Evolutionary conservation across 192 early-diverging fungal species (phyloP).

Genomic region (Backusella tuberculispora): DNA sequence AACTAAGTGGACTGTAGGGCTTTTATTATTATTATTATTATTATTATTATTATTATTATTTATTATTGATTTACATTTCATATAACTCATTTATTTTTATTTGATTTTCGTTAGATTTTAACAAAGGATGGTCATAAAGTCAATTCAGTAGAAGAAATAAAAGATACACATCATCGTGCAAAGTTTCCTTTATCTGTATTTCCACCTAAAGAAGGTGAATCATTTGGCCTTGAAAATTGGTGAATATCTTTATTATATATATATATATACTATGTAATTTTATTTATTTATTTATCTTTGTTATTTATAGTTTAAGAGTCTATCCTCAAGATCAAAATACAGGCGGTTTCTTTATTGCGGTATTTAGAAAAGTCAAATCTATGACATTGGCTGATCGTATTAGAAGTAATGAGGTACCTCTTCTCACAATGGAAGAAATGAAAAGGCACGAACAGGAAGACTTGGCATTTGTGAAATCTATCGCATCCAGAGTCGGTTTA

Average conservation of each 20-base stretch:
- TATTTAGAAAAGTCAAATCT: constrained; percentile 85
- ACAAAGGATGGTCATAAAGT: constrained; percentile 66
- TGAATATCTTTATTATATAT: neutral
- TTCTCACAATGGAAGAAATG: constrained; percentile 18
- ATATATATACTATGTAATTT: neutral
- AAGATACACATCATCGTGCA: constrained; percentile 37
- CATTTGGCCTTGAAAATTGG: constrained; percentile 49
- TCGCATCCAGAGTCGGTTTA: constrained; percentile 18
- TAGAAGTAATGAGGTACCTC: neutral
- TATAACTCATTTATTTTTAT: neutral
- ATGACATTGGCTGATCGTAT: constrained; percentile 59
- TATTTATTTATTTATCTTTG: constrained; percentile 18
- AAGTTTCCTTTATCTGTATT: constrained; percentile 64
- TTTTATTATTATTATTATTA: no score
- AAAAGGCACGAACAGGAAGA: constrained; percentile 34
- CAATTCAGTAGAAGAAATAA: constrained; percentile 53
- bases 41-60: constrained; percentile 52
- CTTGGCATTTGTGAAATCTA: neutral
- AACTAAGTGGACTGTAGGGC: constrained; percentile 86
- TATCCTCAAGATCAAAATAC: constrained; percentile 95
- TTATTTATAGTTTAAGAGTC: constrained; percentile 75
- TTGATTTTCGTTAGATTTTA: constrained; percentile 22
- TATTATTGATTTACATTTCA: neutral
- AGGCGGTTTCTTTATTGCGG: constrained; percentile 98
- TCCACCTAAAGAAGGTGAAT: constrained; percentile 59